A percentile compares a stretch with the other conserved stretches of the same genome.
phyloP scores from a whole-genome alignment of 2,329 filamentous ascomycete genomes.

The Ciborinia camelliae region DNA sequence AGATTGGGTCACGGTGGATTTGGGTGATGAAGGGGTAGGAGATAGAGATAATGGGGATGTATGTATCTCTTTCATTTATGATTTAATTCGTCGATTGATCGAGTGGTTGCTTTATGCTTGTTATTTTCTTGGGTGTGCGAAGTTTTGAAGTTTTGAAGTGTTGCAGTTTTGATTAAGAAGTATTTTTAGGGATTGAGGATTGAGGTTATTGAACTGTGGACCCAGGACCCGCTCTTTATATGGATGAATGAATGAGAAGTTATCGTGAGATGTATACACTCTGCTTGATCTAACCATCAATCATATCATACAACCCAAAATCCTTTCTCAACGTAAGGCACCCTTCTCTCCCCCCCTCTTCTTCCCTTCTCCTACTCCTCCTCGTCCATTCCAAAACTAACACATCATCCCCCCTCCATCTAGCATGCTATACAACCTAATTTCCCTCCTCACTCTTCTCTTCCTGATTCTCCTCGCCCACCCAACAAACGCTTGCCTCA shows the following conservation, averaged over 20 bases:
- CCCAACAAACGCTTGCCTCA: constrained; percentile 20
- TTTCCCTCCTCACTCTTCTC: neutral
- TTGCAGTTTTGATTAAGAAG: no score
- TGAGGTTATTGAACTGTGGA: neutral
- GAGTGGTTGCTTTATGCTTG: no score
- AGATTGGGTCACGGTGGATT: neutral
- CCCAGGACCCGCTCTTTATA: no score
- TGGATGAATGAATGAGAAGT: neutral
- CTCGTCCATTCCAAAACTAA: no score
- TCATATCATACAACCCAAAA: neutral
- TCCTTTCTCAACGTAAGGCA: no score
- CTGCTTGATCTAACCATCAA: neutral
- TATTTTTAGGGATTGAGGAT: no score
- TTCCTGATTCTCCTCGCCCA: neutral
- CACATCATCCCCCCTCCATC: no score
- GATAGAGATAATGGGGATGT: no score
- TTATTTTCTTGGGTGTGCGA: neutral
- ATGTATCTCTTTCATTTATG: no score
- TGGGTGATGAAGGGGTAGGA: neutral
- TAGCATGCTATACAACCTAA: neutral
- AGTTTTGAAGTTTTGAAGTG: no score
- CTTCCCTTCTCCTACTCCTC: no score
- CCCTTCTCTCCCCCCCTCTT: no score
- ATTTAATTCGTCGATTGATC: neutral
- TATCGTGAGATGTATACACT: neutral